Conservation (phyloP, 805 yeast genomes). For the Ogataea sp. region DNA sequence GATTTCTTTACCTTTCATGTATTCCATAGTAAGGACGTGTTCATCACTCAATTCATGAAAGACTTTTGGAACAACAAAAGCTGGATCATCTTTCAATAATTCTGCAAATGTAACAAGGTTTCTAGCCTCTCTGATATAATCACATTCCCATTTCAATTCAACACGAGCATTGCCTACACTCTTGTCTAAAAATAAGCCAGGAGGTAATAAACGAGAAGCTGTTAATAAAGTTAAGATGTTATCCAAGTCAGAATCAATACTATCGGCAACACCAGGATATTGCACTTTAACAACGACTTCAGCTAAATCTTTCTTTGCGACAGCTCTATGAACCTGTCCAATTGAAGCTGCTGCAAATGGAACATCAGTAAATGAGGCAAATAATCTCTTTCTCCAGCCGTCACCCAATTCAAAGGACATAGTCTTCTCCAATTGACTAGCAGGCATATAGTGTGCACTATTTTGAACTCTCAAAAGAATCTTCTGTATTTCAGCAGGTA, state of each 20-base stretch:
- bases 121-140: conserved; percentile 82
- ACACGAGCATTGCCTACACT: conserved; percentile 89
- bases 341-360: conserved; percentile 98
- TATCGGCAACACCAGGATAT: conserved; percentile 92
- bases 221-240: conserved; percentile 73
- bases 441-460: conserved; percentile 95
- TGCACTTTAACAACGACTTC: conserved; percentile 92
- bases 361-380: conserved; percentile 68
- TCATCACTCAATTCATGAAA: conserved; percentile 70
- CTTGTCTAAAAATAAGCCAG: conserved; percentile 84
- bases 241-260: conserved; percentile 91
- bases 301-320: conserved; percentile 46
- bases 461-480: conserved; percentile 82
- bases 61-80: conserved; percentile 75
- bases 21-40: conserved; percentile 84
- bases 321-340: conserved; percentile 92
- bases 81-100: conserved; percentile 51
- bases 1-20: conserved; percentile 76
- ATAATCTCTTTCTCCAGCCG: conserved; percentile 64
- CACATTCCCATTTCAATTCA: conserved; percentile 97
- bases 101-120: conserved; percentile 62
- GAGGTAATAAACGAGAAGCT: conserved; percentile 82
- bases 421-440: conserved; percentile 73
- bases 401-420: conserved; percentile 67
- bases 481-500: conserved; percentile 80